Evolutionary conservation across 192 early-diverging fungal species (phyloP).

Genomic region (Backusella circina): DNA sequence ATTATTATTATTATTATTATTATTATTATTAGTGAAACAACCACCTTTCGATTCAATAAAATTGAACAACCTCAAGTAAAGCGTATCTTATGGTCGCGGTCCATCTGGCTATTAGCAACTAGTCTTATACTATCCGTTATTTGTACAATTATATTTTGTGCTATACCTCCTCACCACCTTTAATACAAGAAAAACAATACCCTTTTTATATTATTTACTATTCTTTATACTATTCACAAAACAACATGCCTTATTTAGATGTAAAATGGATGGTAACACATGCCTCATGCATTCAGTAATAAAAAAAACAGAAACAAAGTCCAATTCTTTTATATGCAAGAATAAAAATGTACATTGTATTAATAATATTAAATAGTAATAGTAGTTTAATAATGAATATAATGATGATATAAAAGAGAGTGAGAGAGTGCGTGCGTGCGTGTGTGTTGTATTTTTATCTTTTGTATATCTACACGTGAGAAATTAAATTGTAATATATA

Average conservation of each 20-base stretch:
- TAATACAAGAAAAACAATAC: conserved; percentile 3
- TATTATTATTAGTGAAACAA: conserved; percentile 33
- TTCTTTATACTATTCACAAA: not conserved
- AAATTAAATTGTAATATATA: not conserved
- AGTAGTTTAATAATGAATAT: no score
- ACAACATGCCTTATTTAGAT: not conserved
- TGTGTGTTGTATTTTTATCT: no score
- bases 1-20: no score
- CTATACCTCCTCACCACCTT: conserved; percentile 23
- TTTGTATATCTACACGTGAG: not conserved
- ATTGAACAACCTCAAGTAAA: conserved; percentile 32
- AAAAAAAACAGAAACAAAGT: not conserved
- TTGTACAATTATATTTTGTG: conserved; percentile 31
- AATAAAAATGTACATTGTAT: no score
- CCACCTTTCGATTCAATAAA: conserved; percentile 32
- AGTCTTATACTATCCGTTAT: conserved; percentile 20
- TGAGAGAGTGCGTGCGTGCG: no score
- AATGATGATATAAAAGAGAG: no score
- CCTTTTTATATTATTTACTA: not conserved
- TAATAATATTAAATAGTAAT: not conserved
- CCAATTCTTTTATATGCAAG: no score
- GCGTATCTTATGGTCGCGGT: conserved; percentile 25
- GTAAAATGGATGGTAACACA: not conserved
- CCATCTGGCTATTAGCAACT: conserved; percentile 23
- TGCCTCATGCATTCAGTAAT: not conserved